Evolutionary conservation across 1,284 basidiomycete species (phyloP), one percentile per base, ranked within the genome.

Genomic region (Austroboletus niveus): DNA sequence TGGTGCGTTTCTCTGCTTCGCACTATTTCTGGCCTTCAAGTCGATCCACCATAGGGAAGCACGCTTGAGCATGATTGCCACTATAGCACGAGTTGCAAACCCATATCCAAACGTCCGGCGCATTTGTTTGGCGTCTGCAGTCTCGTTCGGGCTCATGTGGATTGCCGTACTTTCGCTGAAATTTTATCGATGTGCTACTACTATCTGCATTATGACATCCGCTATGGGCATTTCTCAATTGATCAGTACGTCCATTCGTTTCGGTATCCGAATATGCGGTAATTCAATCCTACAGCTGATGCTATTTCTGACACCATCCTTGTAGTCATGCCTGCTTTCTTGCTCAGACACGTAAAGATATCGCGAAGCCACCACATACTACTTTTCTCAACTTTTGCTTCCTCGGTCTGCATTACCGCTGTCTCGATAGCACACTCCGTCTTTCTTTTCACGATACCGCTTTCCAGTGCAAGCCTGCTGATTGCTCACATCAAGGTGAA

Each of bases 281-380:
- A 34, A 56, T 41, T 8, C 40, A 40, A 32, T 6, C 12, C 32
- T 2, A 14, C 34, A 65, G 61, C 53, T 14, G 64, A 66, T 42
- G 39, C 15, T 8, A 53, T 77, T 64, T 46, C 69, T 59, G 43
- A 75, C 9, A 6, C 17, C 8, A 20, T 54, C 41, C 53, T 60
- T 27, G 47, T 58, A 42, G 40, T 50, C 10, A 44, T 49, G 8
- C 53, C 64, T 8, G 20, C 56, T n/a, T 49, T 44, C 42, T 44
- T 66, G 20, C 45, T 61, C 12, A 51, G 17, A 22, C 58, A 45
- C 11, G 30, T 53, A n/a, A 58, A 48, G 29, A 44, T 66, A 41
- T 42, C 53, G 6, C 49, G 46, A 5, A 42, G 46, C 27, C 59
- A 54, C 27, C 53, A 52, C 17, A 39, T 63, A 12, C 31, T 59